Conservation (phyloP, 2,329 filamentous ascomycete genomes). For the Talaromyces atroroseus region DNA sequence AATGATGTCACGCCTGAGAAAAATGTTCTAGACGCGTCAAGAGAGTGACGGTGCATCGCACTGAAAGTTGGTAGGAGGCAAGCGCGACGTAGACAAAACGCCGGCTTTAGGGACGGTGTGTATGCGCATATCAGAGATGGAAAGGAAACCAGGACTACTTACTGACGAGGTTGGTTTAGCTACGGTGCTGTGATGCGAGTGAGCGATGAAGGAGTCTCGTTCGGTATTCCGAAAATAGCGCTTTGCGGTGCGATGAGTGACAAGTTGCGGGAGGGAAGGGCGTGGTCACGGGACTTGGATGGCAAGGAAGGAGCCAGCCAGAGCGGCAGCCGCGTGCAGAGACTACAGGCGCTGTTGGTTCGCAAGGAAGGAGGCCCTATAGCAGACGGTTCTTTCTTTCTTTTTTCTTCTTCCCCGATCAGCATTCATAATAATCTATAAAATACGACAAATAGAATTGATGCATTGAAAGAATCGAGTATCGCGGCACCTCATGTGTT, state of each 20-base stretch:
- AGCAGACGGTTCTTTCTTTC: neutral
- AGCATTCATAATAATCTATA: neutral
- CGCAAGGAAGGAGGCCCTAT: neutral
- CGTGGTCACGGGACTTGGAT: slow-evolving; percentile 26
- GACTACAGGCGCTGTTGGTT: neutral
- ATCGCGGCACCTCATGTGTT: neutral
- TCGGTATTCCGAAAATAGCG: slow-evolving; percentile 33
- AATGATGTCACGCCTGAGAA: slow-evolving; percentile 13
- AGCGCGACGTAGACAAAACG: slow-evolving; percentile 3
- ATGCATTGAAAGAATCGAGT: neutral
- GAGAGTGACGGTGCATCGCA: slow-evolving; percentile 10
- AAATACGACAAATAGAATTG: slow-evolving; percentile 3
- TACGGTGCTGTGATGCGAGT: slow-evolving; percentile 33
- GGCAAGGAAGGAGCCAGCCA: slow-evolving; percentile 14
- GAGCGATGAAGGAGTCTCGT: slow-evolving; percentile 24
- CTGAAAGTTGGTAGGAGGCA: slow-evolving; percentile 14
- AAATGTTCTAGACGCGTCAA: slow-evolving; percentile 24
- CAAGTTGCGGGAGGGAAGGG: slow-evolving; percentile 15
- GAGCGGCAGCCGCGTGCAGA: neutral
- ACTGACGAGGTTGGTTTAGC: slow-evolving; percentile 38
- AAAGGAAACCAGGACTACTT: slow-evolving; percentile 24
- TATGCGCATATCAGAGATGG: slow-evolving; percentile 1
- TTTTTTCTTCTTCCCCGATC: neutral
- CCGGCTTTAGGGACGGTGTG: neutral
- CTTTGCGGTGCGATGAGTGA: slow-evolving; percentile 24